Evolutionary conservation across 371 early-diverging fungal genomes (phyloP), one percentile per base, ranked within the genome.

Genomic region (Quaeritorhiza haematococci): DNA sequence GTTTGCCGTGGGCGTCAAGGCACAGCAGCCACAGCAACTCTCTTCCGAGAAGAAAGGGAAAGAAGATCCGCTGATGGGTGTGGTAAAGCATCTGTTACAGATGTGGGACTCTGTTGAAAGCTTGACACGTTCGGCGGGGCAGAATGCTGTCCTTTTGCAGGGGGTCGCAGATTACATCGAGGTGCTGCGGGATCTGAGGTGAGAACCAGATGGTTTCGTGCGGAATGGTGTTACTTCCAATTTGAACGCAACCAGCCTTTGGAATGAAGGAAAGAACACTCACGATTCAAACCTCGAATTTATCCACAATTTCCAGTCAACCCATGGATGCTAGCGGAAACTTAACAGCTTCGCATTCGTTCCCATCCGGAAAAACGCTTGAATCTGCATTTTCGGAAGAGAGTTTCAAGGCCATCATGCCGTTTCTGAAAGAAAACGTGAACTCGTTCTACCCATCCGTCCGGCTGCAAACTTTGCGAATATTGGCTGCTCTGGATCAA

Each of bases 391-490:
- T 38, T 19, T 38, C 19, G 19, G 38, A 38, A 13, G 13, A 13
- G 38, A 38, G 19, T 38, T 43, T 57, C 7, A 43, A 57, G 6
- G 17, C 27, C 1, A 45, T 61, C 19, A 1, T 63, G n/a, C 46
- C n/a, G 8, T 1, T 41, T 2, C 38, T 68, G 38, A 30, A 35
- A 23, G 8, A 23, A 17, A 66, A 67, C 47, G 46, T 73, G 29
- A 67, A 71, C 35, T 85, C 85, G 1, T 72, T 80, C 44, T 73
- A 81, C 51, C 72, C 71, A 38, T 64, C 73, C 19, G 67, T 84
- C 24, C 84, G 94, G 4, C 75, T 87, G 2, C 75, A 85, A 49
- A 84, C 90, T 0, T 69, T 92, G 35, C 83, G 83, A 53, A 84
- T 93, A 33, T 72, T 94, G 28, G 64, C 69, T 2, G 64, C 77